phyloP scores from a whole-genome alignment of 768 basidiomycete species.

The Leccinum disarticulatum region DNA sequence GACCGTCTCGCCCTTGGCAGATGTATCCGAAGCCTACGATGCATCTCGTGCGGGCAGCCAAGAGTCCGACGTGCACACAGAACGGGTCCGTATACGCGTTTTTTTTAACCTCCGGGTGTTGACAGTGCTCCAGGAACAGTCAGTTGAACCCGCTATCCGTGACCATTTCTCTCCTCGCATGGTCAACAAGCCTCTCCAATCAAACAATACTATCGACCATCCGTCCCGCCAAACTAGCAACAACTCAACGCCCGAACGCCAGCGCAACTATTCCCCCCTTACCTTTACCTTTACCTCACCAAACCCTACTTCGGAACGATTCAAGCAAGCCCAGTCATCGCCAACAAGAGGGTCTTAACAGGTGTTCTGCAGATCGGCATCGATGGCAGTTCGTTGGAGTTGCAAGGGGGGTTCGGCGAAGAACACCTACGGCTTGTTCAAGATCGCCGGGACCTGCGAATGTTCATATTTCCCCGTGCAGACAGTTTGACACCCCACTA shows the following conservation, averaged over 20 bases:
- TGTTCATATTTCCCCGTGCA: too few relatives aligned
- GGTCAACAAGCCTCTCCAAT: slow-evolving; percentile 26
- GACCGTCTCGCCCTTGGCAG: slow-evolving; percentile 76
- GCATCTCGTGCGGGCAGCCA: slow-evolving; percentile 37
- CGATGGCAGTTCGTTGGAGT: too few relatives aligned
- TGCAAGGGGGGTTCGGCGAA: too few relatives aligned
- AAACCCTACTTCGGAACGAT: slow-evolving; percentile 57
- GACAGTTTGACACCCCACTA: too few relatives aligned
- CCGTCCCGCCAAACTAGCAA: slow-evolving; percentile 64
- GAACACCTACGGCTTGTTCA: too few relatives aligned
- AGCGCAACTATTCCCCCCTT: slow-evolving; percentile 59
- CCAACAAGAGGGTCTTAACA: slow-evolving; percentile 14
- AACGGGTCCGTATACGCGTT: slow-evolving; percentile 44
- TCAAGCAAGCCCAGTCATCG: slow-evolving; percentile 42
- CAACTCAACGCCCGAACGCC: slow-evolving; percentile 77
- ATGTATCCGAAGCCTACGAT: slow-evolving; percentile 71
- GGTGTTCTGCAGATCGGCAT: too few relatives aligned
- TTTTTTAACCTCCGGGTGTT: neutral
- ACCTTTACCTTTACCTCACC: slow-evolving; percentile 76
- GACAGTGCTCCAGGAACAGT: slow-evolving; percentile 43
- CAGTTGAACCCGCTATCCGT: slow-evolving; percentile 55
- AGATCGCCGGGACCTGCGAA: too few relatives aligned
- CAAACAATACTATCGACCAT: slow-evolving; percentile 38
- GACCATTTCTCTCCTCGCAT: slow-evolving; percentile 46
- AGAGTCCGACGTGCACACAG: slow-evolving; percentile 41